Percentiles rank a stretch among this genome's conserved stretches.
phyloP scores from a whole-genome alignment of 2,329 filamentous ascomycete species.

The Hypocrella siamensis region DNA sequence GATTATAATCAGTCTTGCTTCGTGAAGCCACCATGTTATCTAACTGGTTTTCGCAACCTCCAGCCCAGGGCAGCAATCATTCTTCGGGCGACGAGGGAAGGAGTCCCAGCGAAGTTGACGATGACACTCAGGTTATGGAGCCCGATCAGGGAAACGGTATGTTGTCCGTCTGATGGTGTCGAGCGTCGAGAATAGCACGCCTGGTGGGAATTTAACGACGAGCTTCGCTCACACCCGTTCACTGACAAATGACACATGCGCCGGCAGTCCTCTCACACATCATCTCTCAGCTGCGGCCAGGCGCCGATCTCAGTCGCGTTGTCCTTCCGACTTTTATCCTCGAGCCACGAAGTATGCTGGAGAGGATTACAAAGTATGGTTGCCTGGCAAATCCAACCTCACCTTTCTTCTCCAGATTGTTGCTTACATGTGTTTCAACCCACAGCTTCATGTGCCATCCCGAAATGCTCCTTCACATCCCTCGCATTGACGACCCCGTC shows the following conservation, averaged over 20 bases:
- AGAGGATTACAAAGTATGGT: constrained; percentile 96
- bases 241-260: not conserved
- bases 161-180: too few relatives aligned
- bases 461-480: constrained; percentile 81
- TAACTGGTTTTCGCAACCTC: constrained; percentile 22
- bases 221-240: not conserved
- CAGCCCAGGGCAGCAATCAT: constrained; percentile 29
- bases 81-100: constrained; percentile 42
- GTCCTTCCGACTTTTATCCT: constrained; percentile 95
- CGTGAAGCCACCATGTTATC: constrained; percentile 21
- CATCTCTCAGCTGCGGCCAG: constrained; percentile 89
- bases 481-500: constrained; percentile 74
- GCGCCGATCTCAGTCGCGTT: constrained; percentile 86
- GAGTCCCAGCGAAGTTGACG: constrained; percentile 25
- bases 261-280: constrained; percentile 81
- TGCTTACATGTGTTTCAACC: too few relatives aligned
- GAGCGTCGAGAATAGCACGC: not conserved
- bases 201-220: not conserved
- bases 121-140: constrained; percentile 74
- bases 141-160: constrained; percentile 87
- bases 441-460: constrained; percentile 96
- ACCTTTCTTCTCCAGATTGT: too few relatives aligned
- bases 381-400: too few relatives aligned
- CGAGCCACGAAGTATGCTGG: constrained; percentile 93
- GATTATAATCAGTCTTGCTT: constrained; percentile 1